These are phyloP conservation scores for Ogataea nitratoaversa DNA, from an alignment of 805 yeast genomes.

Conservation along the genomic window DNA sequence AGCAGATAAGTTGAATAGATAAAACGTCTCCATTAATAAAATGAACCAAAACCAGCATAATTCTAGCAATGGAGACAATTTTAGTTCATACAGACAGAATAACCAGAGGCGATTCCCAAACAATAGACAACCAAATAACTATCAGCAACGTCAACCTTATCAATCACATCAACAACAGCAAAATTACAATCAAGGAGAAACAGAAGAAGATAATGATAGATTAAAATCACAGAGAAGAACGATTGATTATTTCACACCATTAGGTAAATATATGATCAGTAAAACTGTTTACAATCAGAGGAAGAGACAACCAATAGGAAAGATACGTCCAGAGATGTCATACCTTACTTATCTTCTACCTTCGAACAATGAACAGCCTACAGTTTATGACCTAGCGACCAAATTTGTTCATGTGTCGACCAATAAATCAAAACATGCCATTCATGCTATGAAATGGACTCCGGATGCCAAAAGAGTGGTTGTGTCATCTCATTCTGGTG, in stretches of 20 bases:
- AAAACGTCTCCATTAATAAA: not conserved
- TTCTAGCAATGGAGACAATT: not conserved
- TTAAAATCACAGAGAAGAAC: constrained; percentile 46
- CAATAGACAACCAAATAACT: not conserved
- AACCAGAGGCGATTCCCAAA: not conserved
- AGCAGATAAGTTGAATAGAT: no score
- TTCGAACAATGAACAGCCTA: constrained; percentile 44
- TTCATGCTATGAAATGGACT: constrained; percentile 90
- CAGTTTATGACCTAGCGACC: constrained; percentile 61
- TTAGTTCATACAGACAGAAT: not conserved
- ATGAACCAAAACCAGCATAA: not conserved
- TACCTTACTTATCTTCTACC: constrained; percentile 63
- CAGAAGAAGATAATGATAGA: constrained; percentile 14
- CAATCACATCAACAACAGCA: constrained; percentile 1
- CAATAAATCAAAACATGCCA: constrained; percentile 88
- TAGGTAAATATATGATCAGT: constrained; percentile 58
- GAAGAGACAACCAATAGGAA: constrained; percentile 38
- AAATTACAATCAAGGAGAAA: constrained; percentile 3
- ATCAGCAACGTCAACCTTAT: not conserved
- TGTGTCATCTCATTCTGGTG: constrained; percentile 91
- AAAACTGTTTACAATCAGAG: constrained; percentile 41
- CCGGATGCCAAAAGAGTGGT: constrained; percentile 91
- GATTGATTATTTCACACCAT: constrained; percentile 71
- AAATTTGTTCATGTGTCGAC: constrained; percentile 89
- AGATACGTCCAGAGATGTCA: constrained; percentile 64